phyloP scores from a whole-genome alignment of 1,284 basidiomycete species.

The Puccinia novopanici region DNA sequence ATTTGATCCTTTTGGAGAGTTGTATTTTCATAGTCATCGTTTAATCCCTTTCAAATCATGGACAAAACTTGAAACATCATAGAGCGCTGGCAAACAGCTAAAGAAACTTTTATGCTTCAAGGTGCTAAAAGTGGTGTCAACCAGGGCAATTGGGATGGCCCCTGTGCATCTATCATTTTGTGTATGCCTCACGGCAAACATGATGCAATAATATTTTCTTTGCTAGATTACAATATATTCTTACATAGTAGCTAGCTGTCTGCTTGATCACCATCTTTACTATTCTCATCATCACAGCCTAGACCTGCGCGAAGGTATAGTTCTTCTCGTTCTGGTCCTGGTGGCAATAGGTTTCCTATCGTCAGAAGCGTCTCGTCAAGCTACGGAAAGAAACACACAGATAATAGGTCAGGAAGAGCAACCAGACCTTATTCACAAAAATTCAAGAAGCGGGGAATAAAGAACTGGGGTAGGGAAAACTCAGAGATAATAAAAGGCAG shows the following conservation, averaged over 20 bases:
- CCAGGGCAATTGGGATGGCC: too few species aligned
- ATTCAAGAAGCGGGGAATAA: too few species aligned
- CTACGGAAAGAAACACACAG: background rate
- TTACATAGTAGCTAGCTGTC: background rate
- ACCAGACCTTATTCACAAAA: background rate
- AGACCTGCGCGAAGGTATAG: constrained; percentile 30
- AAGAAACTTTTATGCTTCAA: too few species aligned
- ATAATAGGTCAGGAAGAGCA: background rate
- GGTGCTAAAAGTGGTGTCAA: too few species aligned
- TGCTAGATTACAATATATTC: background rate
- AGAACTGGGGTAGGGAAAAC: background rate
- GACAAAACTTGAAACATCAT: too few species aligned
- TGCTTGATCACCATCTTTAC: background rate
- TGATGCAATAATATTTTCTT: too few species aligned
- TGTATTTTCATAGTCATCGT: too few species aligned
- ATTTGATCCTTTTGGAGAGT: too few species aligned
- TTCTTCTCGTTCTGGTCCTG: constrained; percentile 25
- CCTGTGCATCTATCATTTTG: too few species aligned
- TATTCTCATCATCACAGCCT: background rate
- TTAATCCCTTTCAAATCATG: too few species aligned
- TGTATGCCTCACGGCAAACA: too few species aligned
- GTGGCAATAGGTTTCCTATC: constrained; percentile 14
- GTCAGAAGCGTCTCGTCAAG: constrained; percentile 30
- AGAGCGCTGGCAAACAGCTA: too few species aligned
- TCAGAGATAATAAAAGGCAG: background rate